Base-by-base conservation (phyloP, 2,329 filamentous ascomycete species). In the Elsinoe ampelina region DNA sequence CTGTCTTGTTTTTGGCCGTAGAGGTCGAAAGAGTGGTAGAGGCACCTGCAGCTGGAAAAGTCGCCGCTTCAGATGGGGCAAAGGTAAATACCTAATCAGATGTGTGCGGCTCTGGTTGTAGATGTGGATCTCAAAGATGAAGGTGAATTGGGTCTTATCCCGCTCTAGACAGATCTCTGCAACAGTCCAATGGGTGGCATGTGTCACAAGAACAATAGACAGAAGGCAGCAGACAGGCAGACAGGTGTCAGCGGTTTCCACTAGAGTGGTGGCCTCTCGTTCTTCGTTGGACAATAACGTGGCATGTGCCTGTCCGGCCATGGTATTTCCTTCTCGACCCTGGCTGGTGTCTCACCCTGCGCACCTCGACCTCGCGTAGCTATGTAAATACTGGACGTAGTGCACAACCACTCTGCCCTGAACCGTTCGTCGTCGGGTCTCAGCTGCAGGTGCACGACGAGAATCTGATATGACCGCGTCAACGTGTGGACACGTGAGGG, bases 401-500 rank as follows among this genome's bases (percentile, higher is more conserved):
- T 52, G 48, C 48, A 52, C 48, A 52, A 34, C 20, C 48, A 36
- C 15, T 36, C 15, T 36, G 48, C 32, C 32, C 32, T 36, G 48
- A 39, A 26, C 32, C 35, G 35, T 52, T 52, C n/a, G 47, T 35
- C 48, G 13, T 52, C 32, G 8, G 48, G 48, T 52, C 48, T 52
- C 48, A 52, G 34, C 34, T 20, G 48, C 45, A 35, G 12, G 34
- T 15, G 32, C 30, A 52, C 15, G 19, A 12, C 2, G 34, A 20
- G n/a, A 20, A 52, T 39, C 32, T 35, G 48, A 52, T 52, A 26
- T 39, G 48, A 35, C 48, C 48, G 48, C 34, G 48, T 52, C 48
- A 52, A 52, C 48, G 48, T 52, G 34, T 52, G 48, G 48, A 39
- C 48, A 52, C 48, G 48, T 52, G 48, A 52, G 48, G 19, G 48